Evolutionary conservation across 495 filamentous ascomycete species (phyloP), one percentile per base, ranked within the genome.

Genomic region (Staphylotrichum tortipilum): DNA sequence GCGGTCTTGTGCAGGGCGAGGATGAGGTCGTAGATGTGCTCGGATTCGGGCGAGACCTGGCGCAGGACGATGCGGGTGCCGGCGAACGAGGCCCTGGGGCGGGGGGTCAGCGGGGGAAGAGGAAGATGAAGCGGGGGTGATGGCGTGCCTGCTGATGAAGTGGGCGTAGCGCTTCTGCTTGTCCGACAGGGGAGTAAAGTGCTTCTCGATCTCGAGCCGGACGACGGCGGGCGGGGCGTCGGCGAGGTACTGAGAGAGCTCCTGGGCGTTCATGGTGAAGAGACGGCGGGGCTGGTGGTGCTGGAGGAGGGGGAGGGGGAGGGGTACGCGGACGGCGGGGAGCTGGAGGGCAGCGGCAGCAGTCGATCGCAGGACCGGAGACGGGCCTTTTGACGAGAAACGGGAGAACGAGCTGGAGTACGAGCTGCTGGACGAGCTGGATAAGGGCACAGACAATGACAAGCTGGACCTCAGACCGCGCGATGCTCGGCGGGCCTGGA

Each of bases 21-120:
- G 52, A 97, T 94, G 64, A 97, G 80, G 63, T 98, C 89, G 61
- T 84, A 94, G 61, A 98, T 95, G 44, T 73, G 67, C 66, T 95
- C 90, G 9, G 86, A 88, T 69, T 97, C 92, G 14, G 89, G 85
- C 0, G 88, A 95, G 51, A 89, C 77, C 59, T 98, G 92, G 44
- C 89, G 87, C 17, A 94, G 71, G 17, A 88, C 86, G 44, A 96
- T 81, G 43, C 91, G 81, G 46, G 81, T 88, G 21, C 92, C 92
- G 35, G 85, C 79, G 49, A 91, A 89, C 5, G 85, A 83, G 39
- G 89, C 89, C 60, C 88, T 92, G 33, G 39, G 29, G 35, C 15
- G 4, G n/a, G 29, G 15, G 15, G 21, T 54, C 36, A 54, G 51
- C 17, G 10, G 26, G 6, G 26, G 26, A 19, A 5, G 24, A 11